phyloP scores from a whole-genome alignment of 352 stramenopile genomes.

The Globisporangium cystogenes region DNA sequence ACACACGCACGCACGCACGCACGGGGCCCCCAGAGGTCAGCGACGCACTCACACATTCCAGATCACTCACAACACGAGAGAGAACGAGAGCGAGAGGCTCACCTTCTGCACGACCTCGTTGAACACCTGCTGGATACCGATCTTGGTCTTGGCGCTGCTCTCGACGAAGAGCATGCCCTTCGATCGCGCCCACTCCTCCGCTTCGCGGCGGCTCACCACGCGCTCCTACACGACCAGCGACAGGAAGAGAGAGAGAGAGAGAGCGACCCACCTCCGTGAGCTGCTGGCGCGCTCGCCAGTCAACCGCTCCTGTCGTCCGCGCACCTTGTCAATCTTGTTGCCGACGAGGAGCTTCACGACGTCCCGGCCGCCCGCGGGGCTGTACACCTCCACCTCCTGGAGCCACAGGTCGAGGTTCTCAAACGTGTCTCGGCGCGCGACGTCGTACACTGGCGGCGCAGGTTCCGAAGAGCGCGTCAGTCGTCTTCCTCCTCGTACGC shows the following conservation, averaged over 20 bases:
- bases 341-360: constrained; percentile 98
- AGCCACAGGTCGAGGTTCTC: constrained; percentile 98
- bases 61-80: background rate
- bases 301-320: no score
- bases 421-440: constrained; percentile 95
- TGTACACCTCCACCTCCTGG: constrained; percentile 98
- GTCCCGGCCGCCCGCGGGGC: constrained; percentile 89
- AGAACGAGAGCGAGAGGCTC: background rate
- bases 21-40: background rate
- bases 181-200: constrained; percentile 93
- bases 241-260: no score
- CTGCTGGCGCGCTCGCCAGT: no score
- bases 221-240: constrained; percentile 81
- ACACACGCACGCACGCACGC: constrained; percentile 1
- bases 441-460: constrained; percentile 94
- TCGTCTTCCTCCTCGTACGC: no score
- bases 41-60: background rate
- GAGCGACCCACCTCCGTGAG: background rate
- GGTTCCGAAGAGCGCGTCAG: no score
- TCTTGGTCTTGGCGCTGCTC: constrained; percentile 95
- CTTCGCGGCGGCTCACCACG: constrained; percentile 91
- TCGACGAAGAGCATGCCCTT: constrained; percentile 98
- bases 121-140: constrained; percentile 95
- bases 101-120: constrained; percentile 98
- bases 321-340: constrained; percentile 94